Evolutionary conservation across 208 protist genomes (phyloP).

Genomic region (Leishmania braziliensis): DNA sequence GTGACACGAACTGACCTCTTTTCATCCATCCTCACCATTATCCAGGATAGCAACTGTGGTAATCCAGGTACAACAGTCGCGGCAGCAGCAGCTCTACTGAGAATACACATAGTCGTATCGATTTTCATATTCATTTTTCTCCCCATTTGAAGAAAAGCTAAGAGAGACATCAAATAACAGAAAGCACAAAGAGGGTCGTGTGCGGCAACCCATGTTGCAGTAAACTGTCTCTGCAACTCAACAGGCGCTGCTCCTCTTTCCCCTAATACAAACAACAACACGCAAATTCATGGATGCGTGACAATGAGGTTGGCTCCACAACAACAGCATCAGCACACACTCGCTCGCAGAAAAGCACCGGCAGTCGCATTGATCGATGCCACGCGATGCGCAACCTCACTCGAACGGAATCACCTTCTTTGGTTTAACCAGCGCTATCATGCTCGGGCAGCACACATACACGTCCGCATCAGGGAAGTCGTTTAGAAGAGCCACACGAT

Average conservation of each 20-base stretch:
- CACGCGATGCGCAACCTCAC: not conserved
- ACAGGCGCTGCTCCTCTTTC: not conserved
- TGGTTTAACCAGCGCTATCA: conserved; percentile 50
- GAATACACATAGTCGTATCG: not conserved
- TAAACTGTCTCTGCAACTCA: not conserved
- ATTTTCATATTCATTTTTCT: not conserved
- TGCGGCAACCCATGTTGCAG: not conserved
- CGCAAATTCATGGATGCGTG: not conserved
- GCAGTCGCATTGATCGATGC: not conserved
- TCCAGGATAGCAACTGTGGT: conserved; percentile 2
- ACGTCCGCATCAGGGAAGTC: conserved; percentile 78
- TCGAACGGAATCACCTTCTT: conserved; percentile 52
- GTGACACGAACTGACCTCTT: not conserved
- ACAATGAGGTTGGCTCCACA: not conserved
- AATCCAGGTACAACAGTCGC: not conserved
- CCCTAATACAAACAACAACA: not conserved
- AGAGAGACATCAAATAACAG: not conserved
- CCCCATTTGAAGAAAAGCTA: not conserved
- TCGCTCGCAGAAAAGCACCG: not conserved
- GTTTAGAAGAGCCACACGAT: conserved; percentile 51
- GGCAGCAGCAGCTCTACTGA: not conserved
- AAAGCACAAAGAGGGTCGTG: not conserved
- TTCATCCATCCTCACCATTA: conserved; percentile 1
- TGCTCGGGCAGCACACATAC: conserved; percentile 80
- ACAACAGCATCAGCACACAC: not conserved